phyloP scores from a whole-genome alignment of 305 asterid genomes.

The Euphrasia arctica region DNA sequence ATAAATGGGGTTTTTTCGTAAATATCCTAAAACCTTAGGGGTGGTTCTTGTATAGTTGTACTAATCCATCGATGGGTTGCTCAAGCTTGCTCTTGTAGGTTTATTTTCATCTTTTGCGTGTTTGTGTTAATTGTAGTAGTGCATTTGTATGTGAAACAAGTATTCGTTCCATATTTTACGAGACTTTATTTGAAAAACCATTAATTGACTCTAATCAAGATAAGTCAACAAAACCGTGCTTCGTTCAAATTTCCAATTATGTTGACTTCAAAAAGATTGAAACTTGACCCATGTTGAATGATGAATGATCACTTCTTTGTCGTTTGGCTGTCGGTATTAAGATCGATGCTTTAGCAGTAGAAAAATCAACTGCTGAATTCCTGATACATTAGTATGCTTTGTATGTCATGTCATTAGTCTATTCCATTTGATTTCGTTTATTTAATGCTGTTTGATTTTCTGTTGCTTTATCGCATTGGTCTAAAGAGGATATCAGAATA shows the following conservation, averaged over 20 bases:
- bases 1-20: neutral
- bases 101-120: neutral
- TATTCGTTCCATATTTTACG: neutral
- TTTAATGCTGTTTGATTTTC: too few relatives aligned
- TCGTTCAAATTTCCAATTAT: neutral
- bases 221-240: neutral
- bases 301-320: neutral
- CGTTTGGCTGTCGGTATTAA: too few relatives aligned
- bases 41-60: neutral
- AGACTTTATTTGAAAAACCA: neutral
- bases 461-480: too few relatives aligned
- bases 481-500: too few relatives aligned
- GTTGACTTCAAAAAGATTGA: neutral
- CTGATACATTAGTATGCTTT: too few relatives aligned
- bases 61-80: neutral
- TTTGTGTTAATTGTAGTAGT: neutral
- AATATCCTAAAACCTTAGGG: neutral
- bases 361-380: too few relatives aligned
- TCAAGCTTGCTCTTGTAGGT: constrained; percentile 1
- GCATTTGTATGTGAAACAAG: neutral
- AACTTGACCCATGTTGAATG: neutral
- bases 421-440: too few relatives aligned
- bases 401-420: too few relatives aligned
- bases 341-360: too few relatives aligned
- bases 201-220: neutral